Percentiles rank a stretch among this genome's conserved stretches.
Evolutionary conservation across 495 filamentous ascomycete species (phyloP).

Genomic region (Annulohypoxylon nitens): DNA sequence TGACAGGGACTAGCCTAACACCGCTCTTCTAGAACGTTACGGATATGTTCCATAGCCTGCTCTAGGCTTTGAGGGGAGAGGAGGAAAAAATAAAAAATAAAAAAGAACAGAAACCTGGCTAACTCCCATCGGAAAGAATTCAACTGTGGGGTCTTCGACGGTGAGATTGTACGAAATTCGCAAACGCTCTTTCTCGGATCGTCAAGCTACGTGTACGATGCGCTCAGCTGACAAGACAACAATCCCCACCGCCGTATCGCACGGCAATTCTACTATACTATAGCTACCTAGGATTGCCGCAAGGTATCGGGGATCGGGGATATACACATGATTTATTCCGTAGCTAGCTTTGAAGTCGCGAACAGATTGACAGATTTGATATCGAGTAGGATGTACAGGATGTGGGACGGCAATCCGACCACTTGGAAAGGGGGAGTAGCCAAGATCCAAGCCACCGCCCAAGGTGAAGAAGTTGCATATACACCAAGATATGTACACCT

Average conservation of each 20-base stretch:
- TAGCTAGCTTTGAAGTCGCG: constrained; percentile 15
- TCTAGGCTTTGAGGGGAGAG: constrained; percentile 32
- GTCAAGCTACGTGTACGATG: constrained; percentile 48
- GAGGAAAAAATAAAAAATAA: constrained; percentile 14
- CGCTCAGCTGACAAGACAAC: constrained; percentile 46
- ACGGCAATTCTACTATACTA: constrained; percentile 31
- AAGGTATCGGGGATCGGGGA: constrained; percentile 5
- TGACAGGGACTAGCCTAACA: constrained; percentile 36
- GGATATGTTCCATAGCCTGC: constrained; percentile 47
- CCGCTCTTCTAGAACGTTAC: constrained; percentile 50
- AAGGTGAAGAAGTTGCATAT: constrained; percentile 29
- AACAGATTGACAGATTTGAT: constrained; percentile 9
- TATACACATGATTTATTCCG: constrained; percentile 9
- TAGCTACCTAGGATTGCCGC: neutral
- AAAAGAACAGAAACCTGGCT: constrained; percentile 33
- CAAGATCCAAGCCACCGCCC: constrained; percentile 27
- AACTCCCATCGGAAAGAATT: constrained; percentile 24
- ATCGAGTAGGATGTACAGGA: neutral
- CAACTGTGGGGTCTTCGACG: constrained; percentile 34
- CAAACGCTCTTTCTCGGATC: constrained; percentile 42
- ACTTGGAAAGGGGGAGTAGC: constrained; percentile 4
- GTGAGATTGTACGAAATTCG: constrained; percentile 37
- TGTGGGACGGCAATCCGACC: constrained; percentile 27
- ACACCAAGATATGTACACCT: constrained; percentile 7
- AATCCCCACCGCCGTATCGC: constrained; percentile 37